These are phyloP conservation scores for Verbascum thapsus DNA, from an alignment of 257 asterid genomes.

Conservation along the genomic window DNA sequence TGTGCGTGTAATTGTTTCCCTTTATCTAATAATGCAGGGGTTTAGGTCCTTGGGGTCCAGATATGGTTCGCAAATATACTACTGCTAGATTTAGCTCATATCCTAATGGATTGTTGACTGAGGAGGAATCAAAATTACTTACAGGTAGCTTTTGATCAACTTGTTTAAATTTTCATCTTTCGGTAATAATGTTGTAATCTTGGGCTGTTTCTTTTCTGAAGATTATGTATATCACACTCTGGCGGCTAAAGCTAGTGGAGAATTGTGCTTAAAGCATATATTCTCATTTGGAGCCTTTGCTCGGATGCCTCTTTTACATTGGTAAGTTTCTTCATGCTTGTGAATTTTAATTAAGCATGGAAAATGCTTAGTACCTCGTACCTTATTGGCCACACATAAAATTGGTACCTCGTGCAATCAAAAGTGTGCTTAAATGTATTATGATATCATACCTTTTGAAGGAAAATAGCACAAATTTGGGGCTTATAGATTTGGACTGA, in stretches of 20 bases:
- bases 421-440: not conserved
- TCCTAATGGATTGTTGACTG: slow-evolving; percentile 52
- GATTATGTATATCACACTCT: slow-evolving; percentile 75
- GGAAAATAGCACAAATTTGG: not conserved
- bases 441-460: not conserved
- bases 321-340: slow-evolving; percentile 41
- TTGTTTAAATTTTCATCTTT: not conserved
- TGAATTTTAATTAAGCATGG: not conserved
- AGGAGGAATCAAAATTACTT: slow-evolving; percentile 61
- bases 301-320: slow-evolving; percentile 62
- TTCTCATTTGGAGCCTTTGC: slow-evolving; percentile 85
- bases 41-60: slow-evolving; percentile 86
- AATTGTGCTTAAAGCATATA: slow-evolving; percentile 70
- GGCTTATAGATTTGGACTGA: not conserved
- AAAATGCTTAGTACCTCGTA: slow-evolving; percentile 14
- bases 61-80: slow-evolving; percentile 63
- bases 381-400: not conserved
- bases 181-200: slow-evolving; percentile 22
- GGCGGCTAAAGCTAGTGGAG: slow-evolving; percentile 84
- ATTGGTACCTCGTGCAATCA: not conserved
- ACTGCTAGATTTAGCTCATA: slow-evolving; percentile 61
- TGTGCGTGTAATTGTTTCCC: not conserved
- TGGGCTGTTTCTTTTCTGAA: slow-evolving; percentile 33
- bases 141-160: slow-evolving; percentile 48
- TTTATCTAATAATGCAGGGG: slow-evolving; percentile 50